Conservation (phyloP, 2,329 filamentous ascomycete genomes). For the Diaporthe sp. region DNA sequence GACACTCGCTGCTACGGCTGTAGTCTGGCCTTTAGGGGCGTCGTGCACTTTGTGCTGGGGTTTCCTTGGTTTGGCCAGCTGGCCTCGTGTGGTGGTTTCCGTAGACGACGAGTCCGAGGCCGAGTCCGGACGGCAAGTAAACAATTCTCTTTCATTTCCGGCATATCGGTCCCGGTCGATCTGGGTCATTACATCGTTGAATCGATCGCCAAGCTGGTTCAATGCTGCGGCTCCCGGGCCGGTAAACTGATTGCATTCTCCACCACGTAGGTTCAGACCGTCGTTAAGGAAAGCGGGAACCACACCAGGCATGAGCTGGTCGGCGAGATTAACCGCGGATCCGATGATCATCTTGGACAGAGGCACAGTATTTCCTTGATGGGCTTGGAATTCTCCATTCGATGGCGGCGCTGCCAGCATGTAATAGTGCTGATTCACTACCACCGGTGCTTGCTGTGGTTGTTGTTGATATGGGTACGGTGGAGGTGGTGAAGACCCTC, state of each 20-base stretch:
- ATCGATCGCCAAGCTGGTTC: constrained; percentile 72
- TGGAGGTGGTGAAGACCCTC: constrained; percentile 31
- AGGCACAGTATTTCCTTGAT: constrained; percentile 43
- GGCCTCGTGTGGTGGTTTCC: constrained; percentile 29
- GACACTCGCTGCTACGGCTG: constrained; percentile 50
- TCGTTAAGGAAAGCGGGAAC: constrained; percentile 58
- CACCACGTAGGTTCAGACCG: constrained; percentile 58
- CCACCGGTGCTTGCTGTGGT: constrained; percentile 55
- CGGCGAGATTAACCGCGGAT: constrained; percentile 59
- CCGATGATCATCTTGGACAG: constrained; percentile 54
- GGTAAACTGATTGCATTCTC: constrained; percentile 57
- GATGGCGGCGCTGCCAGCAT: constrained; percentile 48
- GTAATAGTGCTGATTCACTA: constrained; percentile 68
- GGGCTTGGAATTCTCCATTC: constrained; percentile 37
- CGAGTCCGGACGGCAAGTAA: constrained; percentile 53
- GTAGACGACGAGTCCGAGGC: constrained; percentile 6
- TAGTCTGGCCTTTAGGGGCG: constrained; percentile 53
- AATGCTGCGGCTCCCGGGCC: constrained; percentile 63
- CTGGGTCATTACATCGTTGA: constrained; percentile 77
- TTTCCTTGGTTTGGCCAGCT: constrained; percentile 39
- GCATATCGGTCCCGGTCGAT: constrained; percentile 75
- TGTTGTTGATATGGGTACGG: constrained; percentile 47
- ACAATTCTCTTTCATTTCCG: constrained; percentile 69
- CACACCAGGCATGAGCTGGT: constrained; percentile 54
- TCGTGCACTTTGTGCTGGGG: constrained; percentile 50